Evolutionary conservation across 805 yeast genomes (phyloP).

Genomic region (Lachancea quebecensis): DNA sequence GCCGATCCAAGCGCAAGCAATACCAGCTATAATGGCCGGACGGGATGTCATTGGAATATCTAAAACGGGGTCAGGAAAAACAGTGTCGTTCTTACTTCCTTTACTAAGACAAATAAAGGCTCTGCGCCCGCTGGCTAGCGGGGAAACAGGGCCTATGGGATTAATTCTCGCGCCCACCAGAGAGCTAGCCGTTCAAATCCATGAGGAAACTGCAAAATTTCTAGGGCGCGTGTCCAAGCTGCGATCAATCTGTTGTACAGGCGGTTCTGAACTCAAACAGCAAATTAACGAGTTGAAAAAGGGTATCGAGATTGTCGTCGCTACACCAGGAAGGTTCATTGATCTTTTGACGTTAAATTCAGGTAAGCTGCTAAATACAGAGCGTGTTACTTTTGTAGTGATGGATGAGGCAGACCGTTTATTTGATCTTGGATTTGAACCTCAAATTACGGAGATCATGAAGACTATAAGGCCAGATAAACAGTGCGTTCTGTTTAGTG

Average conservation of each 20-base stretch:
- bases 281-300: slow-evolving; percentile 76
- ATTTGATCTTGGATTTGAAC: slow-evolving; percentile 97
- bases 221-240: slow-evolving; percentile 33
- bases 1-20: slow-evolving; percentile 83
- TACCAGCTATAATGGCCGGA: slow-evolving; percentile 88
- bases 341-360: slow-evolving; percentile 78
- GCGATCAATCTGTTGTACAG: slow-evolving; percentile 74
- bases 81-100: slow-evolving; percentile 81
- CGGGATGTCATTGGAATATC: slow-evolving; percentile 90
- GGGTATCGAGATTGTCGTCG: slow-evolving; percentile 76
- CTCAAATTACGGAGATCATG: slow-evolving; percentile 80
- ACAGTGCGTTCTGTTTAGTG: slow-evolving; percentile 87
- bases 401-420: slow-evolving; percentile 94
- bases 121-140: slow-evolving; percentile 43
- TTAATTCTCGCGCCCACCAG: slow-evolving; percentile 85
- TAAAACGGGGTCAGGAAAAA: slow-evolving; percentile 94
- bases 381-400: slow-evolving; percentile 71
- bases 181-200: slow-evolving; percentile 82
- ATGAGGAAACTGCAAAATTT: slow-evolving; percentile 57
- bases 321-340: slow-evolving; percentile 93
- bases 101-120: slow-evolving; percentile 76
- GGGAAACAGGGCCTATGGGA: slow-evolving; percentile 70
- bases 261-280: slow-evolving; percentile 76
- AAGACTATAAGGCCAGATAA: slow-evolving; percentile 73
- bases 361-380: slow-evolving; percentile 62